Evolutionary conservation across 305 asterid species (phyloP), one percentile per base, ranked within the genome.

Genomic region (Ajuga reptans): DNA sequence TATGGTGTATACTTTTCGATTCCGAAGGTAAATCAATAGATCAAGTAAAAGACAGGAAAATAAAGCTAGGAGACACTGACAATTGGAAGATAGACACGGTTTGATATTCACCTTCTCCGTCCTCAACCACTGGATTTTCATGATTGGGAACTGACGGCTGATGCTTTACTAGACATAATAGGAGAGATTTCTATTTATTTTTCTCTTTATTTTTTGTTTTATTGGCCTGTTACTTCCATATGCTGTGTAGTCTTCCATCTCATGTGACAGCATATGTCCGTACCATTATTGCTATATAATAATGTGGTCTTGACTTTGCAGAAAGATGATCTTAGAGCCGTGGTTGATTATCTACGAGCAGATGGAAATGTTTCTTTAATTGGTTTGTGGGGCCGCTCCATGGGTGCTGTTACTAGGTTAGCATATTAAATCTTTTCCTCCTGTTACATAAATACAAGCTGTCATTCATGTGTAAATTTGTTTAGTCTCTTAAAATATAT

Each of bases 381-480:
- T 80, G 96, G 96, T 36, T 79, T 91, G 45, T 91, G 98, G 98
- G 98, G 98, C 74, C 98, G 98, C 61, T 91, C 98, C 31, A 91
- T 91, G 98, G 98, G 98, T 68, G 88, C 98, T 68, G 98, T 91
- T 68, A 89, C 98, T 69, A 81, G 98, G 98, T 91, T 17, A 16
- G 31, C 59, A 34, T 53, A n/a, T 39, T 51, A 11, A 64, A 49
- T 70, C 43, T 36, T 68, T 72, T 73, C 49, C 71, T 60, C 9
- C 14, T 12, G 16, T 47, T 18, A 37, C 65, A 57, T 16, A 17
- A 55, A 61, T 8, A 9, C 4, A 16, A 41, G 42, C 1, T 29
- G 36, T 17, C 51, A 3, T 66, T 17, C 6, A 27, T 45, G 10
- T 24, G 31, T n/a, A 66, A 34, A 15, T 11, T 5, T 18, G 39